phyloP scores from a whole-genome alignment of 176 grass and related monocot species.

The Musa itinerans region DNA sequence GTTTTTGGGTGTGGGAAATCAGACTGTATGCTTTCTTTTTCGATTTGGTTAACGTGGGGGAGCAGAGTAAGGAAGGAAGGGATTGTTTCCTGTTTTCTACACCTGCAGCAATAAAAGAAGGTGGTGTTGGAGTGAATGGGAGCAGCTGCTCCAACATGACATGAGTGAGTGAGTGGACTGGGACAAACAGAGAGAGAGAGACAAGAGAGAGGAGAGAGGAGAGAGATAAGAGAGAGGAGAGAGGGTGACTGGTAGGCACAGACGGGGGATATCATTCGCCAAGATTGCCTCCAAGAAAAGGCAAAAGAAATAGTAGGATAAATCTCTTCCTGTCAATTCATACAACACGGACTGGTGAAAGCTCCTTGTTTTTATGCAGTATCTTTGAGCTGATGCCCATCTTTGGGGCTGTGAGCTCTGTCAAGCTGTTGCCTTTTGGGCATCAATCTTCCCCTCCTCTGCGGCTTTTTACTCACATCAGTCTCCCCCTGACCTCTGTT shows the following conservation, averaged over 20 bases:
- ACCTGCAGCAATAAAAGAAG: neutral
- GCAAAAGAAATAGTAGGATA: constrained; percentile 5
- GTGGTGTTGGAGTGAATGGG: neutral
- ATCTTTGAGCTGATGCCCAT: neutral
- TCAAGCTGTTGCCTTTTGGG: constrained; percentile 12
- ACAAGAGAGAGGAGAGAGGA: neutral
- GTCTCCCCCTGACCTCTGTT: neutral
- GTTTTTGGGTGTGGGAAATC: neutral
- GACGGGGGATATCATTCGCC: neutral
- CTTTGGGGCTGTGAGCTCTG: neutral
- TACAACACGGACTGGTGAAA: neutral
- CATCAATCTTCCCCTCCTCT: neutral
- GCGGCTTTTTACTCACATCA: neutral
- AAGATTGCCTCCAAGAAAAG: neutral
- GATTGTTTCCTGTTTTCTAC: neutral
- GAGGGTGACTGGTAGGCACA: neutral
- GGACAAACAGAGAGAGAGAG: no score
- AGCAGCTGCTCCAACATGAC: neutral
- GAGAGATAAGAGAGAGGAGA: neutral
- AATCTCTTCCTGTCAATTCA: constrained; percentile 10
- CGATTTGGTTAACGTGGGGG: constrained; percentile 19
- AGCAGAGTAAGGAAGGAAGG: neutral
- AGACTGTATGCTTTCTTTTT: neutral
- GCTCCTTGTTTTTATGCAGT: neutral
- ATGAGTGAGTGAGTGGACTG: no score